Conservation (phyloP, 345 rosid genomes). For the Eucalyptus guilfoylei region DNA sequence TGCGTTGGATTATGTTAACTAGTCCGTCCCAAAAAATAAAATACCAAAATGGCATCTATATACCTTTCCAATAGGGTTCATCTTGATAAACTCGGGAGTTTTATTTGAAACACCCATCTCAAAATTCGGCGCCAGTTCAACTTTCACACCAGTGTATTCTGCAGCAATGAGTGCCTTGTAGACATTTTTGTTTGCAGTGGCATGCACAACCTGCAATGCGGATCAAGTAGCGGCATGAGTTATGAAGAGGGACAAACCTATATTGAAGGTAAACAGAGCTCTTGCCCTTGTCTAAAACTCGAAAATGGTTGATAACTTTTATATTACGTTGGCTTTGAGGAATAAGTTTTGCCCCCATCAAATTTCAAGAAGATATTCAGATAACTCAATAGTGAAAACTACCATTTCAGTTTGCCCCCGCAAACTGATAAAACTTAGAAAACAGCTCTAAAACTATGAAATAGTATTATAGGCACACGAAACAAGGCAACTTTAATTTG, state of each 20-base stretch:
- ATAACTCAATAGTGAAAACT: not conserved
- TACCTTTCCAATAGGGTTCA: slow-evolving; percentile 97
- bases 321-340: not conserved
- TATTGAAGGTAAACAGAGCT: not conserved
- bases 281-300: not conserved
- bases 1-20: not conserved
- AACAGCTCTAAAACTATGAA: not conserved
- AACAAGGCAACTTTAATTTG: not conserved
- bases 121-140: slow-evolving; percentile 42
- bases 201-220: slow-evolving; percentile 38
- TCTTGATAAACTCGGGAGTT: slow-evolving; percentile 67
- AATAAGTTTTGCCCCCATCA: not conserved
- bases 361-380: not conserved
- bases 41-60: not conserved
- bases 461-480: not conserved
- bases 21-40: not conserved
- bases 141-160: slow-evolving; percentile 67
- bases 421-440: not conserved
- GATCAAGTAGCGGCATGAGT: not conserved
- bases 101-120: slow-evolving; percentile 80
- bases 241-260: not conserved
- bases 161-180: slow-evolving; percentile 70
- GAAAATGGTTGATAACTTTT: not conserved
- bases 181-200: slow-evolving; percentile 49
- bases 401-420: not conserved